A percentile compares a stretch with the other conserved stretches of the same genome.
Conservation (phyloP, 805 yeast species). For the Pachysolen tannophilus region DNA sequence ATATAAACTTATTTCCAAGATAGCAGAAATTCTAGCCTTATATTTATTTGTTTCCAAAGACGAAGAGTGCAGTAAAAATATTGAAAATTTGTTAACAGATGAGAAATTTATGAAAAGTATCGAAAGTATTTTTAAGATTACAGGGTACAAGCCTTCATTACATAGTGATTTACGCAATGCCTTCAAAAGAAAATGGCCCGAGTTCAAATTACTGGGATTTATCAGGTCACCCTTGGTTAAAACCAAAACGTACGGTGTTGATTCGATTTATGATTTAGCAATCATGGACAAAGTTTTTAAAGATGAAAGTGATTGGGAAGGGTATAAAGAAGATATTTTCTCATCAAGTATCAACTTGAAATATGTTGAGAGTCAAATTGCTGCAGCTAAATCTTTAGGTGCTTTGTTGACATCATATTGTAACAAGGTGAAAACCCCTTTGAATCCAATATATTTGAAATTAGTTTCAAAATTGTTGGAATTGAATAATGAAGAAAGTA, state of each 20-base stretch:
- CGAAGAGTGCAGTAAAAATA: constrained; percentile 29
- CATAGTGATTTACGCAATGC: constrained; percentile 29
- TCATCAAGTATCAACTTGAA: constrained; percentile 59
- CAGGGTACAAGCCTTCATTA: constrained; percentile 12
- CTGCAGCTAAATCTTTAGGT: constrained; percentile 70
- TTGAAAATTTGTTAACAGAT: constrained; percentile 33
- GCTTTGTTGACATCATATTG: constrained; percentile 65
- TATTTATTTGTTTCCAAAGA: constrained; percentile 53
- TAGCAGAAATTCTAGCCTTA: constrained; percentile 70
- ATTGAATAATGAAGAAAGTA: constrained; percentile 43
- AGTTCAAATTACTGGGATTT: constrained; percentile 41
- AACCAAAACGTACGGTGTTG: constrained; percentile 41
- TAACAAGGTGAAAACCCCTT: constrained; percentile 26
- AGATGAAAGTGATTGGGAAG: constrained; percentile 32
- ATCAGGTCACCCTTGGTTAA: constrained; percentile 35
- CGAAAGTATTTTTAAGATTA: constrained; percentile 24
- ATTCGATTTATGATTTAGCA: constrained; percentile 48
- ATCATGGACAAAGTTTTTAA: constrained; percentile 55
- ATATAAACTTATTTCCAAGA: constrained; percentile 52
- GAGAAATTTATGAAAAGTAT: constrained; percentile 25
- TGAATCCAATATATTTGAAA: constrained; percentile 19
- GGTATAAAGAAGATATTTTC: constrained; percentile 41
- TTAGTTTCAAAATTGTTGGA: constrained; percentile 42
- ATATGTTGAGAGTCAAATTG: constrained; percentile 54
- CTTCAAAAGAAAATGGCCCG: constrained; percentile 43